Base-by-base conservation (phyloP, 768 basidiomycete species). In the Mycena maculata region DNA sequence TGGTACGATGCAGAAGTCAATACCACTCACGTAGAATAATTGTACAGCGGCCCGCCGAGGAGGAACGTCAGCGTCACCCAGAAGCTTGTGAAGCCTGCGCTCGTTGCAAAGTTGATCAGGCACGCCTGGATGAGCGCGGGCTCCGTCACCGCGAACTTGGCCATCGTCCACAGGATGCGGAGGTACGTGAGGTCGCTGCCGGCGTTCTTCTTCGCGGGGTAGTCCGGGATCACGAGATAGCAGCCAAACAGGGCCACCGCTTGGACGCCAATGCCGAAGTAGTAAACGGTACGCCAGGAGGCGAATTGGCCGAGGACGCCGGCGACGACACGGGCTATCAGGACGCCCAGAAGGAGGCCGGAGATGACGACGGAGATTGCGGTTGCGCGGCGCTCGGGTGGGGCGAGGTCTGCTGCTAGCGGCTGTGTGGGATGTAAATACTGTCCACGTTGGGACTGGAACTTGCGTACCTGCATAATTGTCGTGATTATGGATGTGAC, bases 1-100 rank as follows among this genome's bases (percentile, higher is more conserved):
- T 23, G 30, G 3, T 50, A 53, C 38, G 36, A 65, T 33, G 33
- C 28, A 18, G 13, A 20, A 44, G 22, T n/a, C n/a, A n/a, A n/a
- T n/a, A n/a, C n/a, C n/a, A 83, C 84, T 42, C 81, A 86, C 91
- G 90, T 92, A 1, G 89, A 90, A 69, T 91, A 95, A 71, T 89
- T 74, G 73, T 94, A 96, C 0, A 92, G 91, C 4, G 88, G 77
- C 7, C 89, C 92, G 10, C 89, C 90, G 3, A 97, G 88, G 23
- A 95, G 80, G 81, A 95, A 96, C 0, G 94, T 94, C 65, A 93
- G 76, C 0, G 91, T 92, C 4, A 92, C 90, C 91, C 91, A 90
- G 69, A 88, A 90, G 69, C 81, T 85, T 13, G 80, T 83, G 72
- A 86, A 86, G 54, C 79, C 89, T 55, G 87, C 90, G 27, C 90